A percentile compares a stretch with the other conserved stretches of the same genome.
Evolutionary conservation across 2,329 filamentous ascomycete species (phyloP).

Genomic region (Fusarium nurragi): DNA sequence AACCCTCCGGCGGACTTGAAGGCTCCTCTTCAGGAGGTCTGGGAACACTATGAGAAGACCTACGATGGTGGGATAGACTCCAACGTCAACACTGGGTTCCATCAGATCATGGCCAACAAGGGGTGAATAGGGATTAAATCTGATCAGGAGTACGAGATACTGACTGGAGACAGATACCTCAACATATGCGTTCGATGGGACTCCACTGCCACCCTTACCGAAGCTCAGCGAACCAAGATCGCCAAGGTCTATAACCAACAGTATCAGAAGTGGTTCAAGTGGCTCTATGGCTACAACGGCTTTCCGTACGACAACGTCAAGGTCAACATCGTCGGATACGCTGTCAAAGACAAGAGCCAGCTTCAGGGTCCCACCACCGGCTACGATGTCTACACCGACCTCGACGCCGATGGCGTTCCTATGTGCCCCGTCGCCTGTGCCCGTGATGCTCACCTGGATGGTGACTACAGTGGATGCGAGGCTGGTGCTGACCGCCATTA

Average conservation of each 20-base stretch:
- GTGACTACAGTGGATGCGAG: constrained; percentile 53
- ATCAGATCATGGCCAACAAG: constrained; percentile 45
- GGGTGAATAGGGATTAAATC: constrained; percentile 18
- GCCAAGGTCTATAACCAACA: constrained; percentile 47
- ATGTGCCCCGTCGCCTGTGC: constrained; percentile 52
- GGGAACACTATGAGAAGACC: constrained; percentile 28
- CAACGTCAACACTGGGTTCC: constrained; percentile 47
- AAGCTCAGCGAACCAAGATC: constrained; percentile 51
- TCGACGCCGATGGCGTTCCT: constrained; percentile 52
- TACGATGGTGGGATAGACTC: constrained; percentile 26
- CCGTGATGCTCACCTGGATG: constrained; percentile 55
- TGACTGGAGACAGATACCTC: constrained; percentile 26
- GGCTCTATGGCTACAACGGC: constrained; percentile 54
- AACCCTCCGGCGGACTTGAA: constrained; percentile 25
- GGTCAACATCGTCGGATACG: constrained; percentile 54
- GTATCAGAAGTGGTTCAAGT: constrained; percentile 55
- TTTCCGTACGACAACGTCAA: constrained; percentile 54
- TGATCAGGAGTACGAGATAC: too few relatives aligned
- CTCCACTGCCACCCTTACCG: constrained; percentile 48
- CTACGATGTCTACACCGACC: constrained; percentile 54
- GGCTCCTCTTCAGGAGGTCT: constrained; percentile 27
- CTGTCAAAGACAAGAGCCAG: constrained; percentile 50
- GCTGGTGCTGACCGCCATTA: constrained; percentile 50
- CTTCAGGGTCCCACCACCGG: constrained; percentile 50
- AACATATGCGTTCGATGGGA: constrained; percentile 56